Evolutionary conservation across 2,329 filamentous ascomycete species (phyloP).

Genomic region (Metarhizium guizhouense): DNA sequence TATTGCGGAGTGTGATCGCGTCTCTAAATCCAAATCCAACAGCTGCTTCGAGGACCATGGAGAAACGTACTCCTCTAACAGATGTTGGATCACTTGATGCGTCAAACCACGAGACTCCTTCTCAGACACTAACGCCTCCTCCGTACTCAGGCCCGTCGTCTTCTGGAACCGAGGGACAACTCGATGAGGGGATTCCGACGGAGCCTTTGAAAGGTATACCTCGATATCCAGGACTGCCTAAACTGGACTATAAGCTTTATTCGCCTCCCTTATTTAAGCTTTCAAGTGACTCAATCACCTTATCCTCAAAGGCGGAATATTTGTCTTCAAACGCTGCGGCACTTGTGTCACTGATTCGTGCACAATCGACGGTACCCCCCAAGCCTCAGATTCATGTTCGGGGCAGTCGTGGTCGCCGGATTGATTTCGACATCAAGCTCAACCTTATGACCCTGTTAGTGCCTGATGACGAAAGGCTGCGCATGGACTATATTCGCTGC

Average conservation of each 20-base stretch:
- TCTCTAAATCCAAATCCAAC: too few relatives aligned
- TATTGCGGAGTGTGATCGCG: too few relatives aligned
- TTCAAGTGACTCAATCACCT: conserved; percentile 36
- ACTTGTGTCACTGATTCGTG: conserved; percentile 36
- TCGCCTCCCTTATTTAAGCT: conserved; percentile 42
- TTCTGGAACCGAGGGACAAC: background rate
- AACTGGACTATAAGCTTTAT: conserved; percentile 44
- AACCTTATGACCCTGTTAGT: conserved; percentile 47
- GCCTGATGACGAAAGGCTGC: conserved; percentile 31
- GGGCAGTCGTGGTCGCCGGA: conserved; percentile 32
- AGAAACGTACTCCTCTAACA: background rate
- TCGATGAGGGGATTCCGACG: background rate
- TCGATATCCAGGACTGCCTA: conserved; percentile 37
- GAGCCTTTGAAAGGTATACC: background rate
- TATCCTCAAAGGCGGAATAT: conserved; percentile 38
- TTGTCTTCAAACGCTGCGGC: conserved; percentile 36
- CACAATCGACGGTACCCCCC: conserved; percentile 42
- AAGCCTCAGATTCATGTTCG: conserved; percentile 43
- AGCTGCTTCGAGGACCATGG: background rate
- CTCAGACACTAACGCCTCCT: background rate
- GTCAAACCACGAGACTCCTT: background rate
- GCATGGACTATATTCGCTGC: conserved; percentile 46
- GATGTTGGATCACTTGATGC: background rate
- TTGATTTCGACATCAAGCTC: conserved; percentile 45
- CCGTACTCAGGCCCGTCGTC: background rate